phyloP scores from a whole-genome alignment of 2,329 filamentous ascomycete species.

The Arthroderma sp. region DNA sequence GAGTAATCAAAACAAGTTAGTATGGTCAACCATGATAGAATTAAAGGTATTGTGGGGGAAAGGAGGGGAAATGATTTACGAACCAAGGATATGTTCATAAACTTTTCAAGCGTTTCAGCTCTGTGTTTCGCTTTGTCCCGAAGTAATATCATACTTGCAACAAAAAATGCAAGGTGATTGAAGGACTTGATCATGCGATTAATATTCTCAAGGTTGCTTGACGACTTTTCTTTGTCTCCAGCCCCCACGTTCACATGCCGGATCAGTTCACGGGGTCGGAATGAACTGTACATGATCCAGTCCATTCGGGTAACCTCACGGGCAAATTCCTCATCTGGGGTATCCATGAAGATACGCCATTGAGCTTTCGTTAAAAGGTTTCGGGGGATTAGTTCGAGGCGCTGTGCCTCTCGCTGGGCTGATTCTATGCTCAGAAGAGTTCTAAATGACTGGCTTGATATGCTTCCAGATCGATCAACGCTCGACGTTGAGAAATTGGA shows the following conservation, averaged over 20 bases:
- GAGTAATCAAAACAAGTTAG: no score
- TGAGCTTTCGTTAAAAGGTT: conserved; percentile 68
- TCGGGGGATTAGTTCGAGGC: conserved; percentile 55
- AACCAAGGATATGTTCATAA: conserved; percentile 69
- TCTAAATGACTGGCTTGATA: conserved; percentile 29
- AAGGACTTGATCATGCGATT: conserved; percentile 91
- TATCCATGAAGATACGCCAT: conserved; percentile 83
- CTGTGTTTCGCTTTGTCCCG: conserved; percentile 94
- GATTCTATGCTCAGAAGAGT: conserved; percentile 43
- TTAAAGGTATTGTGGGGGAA: neutral
- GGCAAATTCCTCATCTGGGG: conserved; percentile 70
- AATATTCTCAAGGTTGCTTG: conserved; percentile 67
- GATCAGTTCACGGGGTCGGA: conserved; percentile 82
- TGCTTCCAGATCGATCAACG: conserved; percentile 25
- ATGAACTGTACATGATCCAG: conserved; percentile 96
- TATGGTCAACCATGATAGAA: no score
- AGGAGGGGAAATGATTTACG: conserved; percentile 6
- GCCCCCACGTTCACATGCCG: conserved; percentile 69
- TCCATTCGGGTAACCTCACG: conserved; percentile 90
- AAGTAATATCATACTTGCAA: conserved; percentile 70
- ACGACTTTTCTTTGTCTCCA: conserved; percentile 42
- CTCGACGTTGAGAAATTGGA: conserved; percentile 30
- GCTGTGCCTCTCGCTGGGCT: conserved; percentile 65
- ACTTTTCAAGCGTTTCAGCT: conserved; percentile 82
- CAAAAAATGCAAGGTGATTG: conserved; percentile 73